A percentile compares a stretch with the other conserved stretches of the same genome.
Evolutionary conservation across 805 yeast species (phyloP).

Genomic region (Barnettozyma salicaria): DNA sequence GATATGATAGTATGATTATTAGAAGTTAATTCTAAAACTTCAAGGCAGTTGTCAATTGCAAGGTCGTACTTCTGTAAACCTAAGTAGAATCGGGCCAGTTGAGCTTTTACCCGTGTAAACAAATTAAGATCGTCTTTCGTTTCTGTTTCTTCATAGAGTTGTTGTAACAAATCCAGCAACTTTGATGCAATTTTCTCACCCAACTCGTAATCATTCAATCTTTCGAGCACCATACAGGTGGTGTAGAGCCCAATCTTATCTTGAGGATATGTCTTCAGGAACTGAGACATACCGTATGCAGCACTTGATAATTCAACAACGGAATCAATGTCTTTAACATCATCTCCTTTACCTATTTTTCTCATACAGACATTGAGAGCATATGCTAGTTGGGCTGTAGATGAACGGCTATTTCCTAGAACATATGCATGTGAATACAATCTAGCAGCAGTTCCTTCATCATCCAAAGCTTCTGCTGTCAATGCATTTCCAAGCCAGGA

Average conservation of each 20-base stretch:
- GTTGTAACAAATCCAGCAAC: slow-evolving; percentile 47
- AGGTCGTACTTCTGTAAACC: slow-evolving; percentile 49
- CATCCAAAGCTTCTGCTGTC: slow-evolving; percentile 45
- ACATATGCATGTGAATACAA: slow-evolving; percentile 74
- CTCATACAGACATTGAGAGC: slow-evolving; percentile 52
- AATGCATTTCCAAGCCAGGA: slow-evolving; percentile 90
- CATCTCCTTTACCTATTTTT: slow-evolving; percentile 37
- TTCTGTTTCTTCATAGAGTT: slow-evolving; percentile 51
- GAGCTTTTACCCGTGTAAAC: slow-evolving; percentile 59
- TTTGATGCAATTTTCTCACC: slow-evolving; percentile 45
- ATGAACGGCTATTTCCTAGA: slow-evolving; percentile 67
- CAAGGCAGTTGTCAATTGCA: slow-evolving; percentile 58
- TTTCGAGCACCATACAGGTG: slow-evolving; percentile 55
- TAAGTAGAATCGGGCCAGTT: slow-evolving; percentile 63
- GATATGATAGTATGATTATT: slow-evolving; percentile 41
- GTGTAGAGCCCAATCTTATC: slow-evolving; percentile 53
- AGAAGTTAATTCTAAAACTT: slow-evolving; percentile 43
- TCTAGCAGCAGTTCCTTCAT: slow-evolving; percentile 42
- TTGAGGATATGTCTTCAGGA: slow-evolving; percentile 53
- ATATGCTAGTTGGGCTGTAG: slow-evolving; percentile 64
- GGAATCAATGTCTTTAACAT: slow-evolving; percentile 49
- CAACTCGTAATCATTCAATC: slow-evolving; percentile 53
- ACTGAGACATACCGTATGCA: slow-evolving; percentile 58
- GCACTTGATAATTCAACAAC: slow-evolving; percentile 64
- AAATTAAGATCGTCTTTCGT: slow-evolving; percentile 38